A percentile compares a stretch with the other conserved stretches of the same genome.
Evolutionary conservation across 768 basidiomycete genomes (phyloP).

Genomic region (Pholiota molesta): DNA sequence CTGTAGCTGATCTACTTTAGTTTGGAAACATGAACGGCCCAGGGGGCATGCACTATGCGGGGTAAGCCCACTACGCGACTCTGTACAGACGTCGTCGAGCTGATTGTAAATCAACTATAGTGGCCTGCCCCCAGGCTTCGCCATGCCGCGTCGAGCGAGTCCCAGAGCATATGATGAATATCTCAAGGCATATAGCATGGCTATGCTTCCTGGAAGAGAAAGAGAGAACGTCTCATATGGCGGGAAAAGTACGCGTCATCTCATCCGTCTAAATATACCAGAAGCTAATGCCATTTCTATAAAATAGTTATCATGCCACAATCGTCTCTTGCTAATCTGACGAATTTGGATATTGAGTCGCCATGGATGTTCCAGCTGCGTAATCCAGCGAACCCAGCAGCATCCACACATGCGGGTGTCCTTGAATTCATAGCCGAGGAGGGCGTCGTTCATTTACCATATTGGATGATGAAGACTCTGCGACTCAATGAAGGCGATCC

Average conservation of each 20-base stretch:
- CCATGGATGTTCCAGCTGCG: slow-evolving; percentile 98
- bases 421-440: slow-evolving; percentile 99
- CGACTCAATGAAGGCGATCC: slow-evolving; percentile 93
- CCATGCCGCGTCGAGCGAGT: slow-evolving; percentile 51
- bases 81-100: slow-evolving; percentile 5
- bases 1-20: slow-evolving; percentile 21
- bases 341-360: slow-evolving; percentile 81
- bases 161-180: slow-evolving; percentile 88
- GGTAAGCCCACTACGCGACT: slow-evolving; percentile 38
- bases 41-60: slow-evolving; percentile 66
- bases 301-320: slow-evolving; percentile 93
- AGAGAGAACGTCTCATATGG: slow-evolving; percentile 94
- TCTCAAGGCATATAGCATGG: slow-evolving; percentile 93
- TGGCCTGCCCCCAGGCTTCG: slow-evolving; percentile 55
- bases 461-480: slow-evolving; percentile 99
- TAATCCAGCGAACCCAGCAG: slow-evolving; percentile 84
- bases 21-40: slow-evolving; percentile 54
- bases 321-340: slow-evolving; percentile 88
- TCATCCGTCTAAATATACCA: slow-evolving; percentile 8
- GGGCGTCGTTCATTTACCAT: slow-evolving; percentile 91
- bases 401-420: slow-evolving; percentile 94
- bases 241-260: slow-evolving; percentile 78
- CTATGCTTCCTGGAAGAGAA: slow-evolving; percentile 86
- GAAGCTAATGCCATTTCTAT: slow-evolving; percentile 12
- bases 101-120: slow-evolving; percentile 33